These are phyloP conservation scores for Fragaria iinumae DNA, from an alignment of 306 rosid species.

Conservation along the genomic window DNA sequence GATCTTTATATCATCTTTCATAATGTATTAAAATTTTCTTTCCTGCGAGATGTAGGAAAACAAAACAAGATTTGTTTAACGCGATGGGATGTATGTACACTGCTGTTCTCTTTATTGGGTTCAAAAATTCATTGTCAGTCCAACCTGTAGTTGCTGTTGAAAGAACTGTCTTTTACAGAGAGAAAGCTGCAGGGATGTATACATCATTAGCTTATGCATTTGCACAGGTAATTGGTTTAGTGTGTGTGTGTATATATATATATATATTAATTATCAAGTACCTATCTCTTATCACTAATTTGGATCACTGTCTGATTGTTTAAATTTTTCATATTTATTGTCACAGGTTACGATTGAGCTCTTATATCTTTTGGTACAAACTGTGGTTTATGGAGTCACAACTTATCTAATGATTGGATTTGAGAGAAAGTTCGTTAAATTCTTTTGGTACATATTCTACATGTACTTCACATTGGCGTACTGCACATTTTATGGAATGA, in stretches of 20 bases:
- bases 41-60: slow-evolving; percentile 29
- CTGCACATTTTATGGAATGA: slow-evolving; percentile 86
- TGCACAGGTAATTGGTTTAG: slow-evolving; percentile 46
- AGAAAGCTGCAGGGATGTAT: slow-evolving; percentile 89
- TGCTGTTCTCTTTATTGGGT: slow-evolving; percentile 62
- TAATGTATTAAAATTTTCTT: neutral
- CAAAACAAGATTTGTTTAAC: slow-evolving; percentile 49
- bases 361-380: slow-evolving; percentile 59
- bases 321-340: neutral
- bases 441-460: slow-evolving; percentile 74
- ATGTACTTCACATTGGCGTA: slow-evolving; percentile 67
- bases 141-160: slow-evolving; percentile 75
- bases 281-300: neutral
- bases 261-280: neutral
- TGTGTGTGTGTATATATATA: no score
- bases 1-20: neutral
- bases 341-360: slow-evolving; percentile 65
- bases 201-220: slow-evolving; percentile 70
- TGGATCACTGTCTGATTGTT: neutral
- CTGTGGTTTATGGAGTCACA: slow-evolving; percentile 46
- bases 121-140: slow-evolving; percentile 58
- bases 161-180: slow-evolving; percentile 79
- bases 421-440: slow-evolving; percentile 49
- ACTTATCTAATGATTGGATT: slow-evolving; percentile 85
- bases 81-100: slow-evolving; percentile 74